These are phyloP conservation scores for Russula sp. DNA, from an alignment of 768 basidiomycete species.

Conservation along the genomic window DNA sequence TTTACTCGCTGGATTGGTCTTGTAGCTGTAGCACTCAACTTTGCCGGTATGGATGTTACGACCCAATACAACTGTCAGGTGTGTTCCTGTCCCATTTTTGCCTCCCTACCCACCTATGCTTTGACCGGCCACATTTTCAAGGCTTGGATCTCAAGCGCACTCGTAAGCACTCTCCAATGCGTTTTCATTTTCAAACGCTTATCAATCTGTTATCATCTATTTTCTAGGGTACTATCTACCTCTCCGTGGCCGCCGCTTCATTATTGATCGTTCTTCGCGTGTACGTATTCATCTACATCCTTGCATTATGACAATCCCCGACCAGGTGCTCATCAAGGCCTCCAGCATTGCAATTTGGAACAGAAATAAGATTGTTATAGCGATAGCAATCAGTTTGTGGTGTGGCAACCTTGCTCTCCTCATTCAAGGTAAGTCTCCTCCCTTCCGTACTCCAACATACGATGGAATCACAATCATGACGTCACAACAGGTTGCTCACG, in stretches of 20 bases:
- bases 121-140: neutral
- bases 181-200: neutral
- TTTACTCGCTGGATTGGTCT: conserved; percentile 1
- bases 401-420: neutral
- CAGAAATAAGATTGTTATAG: neutral
- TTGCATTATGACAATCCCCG: neutral
- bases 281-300: neutral
- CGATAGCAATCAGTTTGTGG: neutral
- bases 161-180: neutral
- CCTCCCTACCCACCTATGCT: neutral
- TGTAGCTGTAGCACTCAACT: neutral
- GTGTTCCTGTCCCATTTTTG: neutral
- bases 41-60: neutral
- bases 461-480: too few species aligned
- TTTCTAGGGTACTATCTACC: neutral
- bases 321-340: neutral
- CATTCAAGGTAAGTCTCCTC: too few species aligned
- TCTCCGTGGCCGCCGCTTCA: neutral
- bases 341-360: conserved; percentile 7
- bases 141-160: neutral
- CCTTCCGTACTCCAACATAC: too few species aligned
- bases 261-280: neutral
- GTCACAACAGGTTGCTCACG: too few species aligned
- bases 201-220: neutral
- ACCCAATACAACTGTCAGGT: neutral